A percentile compares a stretch with the other conserved stretches of the same genome.
Evolutionary conservation across 2,329 filamentous ascomycete genomes (phyloP).

Genomic region (Apiospora phragmitis): DNA sequence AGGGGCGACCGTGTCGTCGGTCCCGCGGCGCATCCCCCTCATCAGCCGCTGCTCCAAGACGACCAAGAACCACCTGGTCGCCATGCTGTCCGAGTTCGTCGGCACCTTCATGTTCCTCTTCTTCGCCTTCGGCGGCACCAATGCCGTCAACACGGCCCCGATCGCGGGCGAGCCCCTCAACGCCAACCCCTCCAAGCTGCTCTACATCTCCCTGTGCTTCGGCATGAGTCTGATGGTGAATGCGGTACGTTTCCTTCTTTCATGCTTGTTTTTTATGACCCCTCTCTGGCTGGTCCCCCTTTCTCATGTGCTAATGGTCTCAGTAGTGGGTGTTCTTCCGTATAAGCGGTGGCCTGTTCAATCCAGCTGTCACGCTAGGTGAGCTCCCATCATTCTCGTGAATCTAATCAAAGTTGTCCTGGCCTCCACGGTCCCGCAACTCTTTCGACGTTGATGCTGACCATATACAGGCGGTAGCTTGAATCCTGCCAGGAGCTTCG

Average conservation of each 20-base stretch:
- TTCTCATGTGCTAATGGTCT: neutral
- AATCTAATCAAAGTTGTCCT: too few relatives aligned
- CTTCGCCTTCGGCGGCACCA: constrained; percentile 7
- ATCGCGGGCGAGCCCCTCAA: neutral
- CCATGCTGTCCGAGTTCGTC: constrained; percentile 10
- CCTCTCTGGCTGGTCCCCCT: neutral
- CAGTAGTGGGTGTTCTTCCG: constrained; percentile 12
- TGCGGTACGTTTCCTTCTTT: neutral
- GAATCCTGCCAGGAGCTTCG: constrained; percentile 10
- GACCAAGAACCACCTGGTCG: constrained; percentile 6
- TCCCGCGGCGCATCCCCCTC: neutral
- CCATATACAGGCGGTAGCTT: neutral
- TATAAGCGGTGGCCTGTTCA: constrained; percentile 10
- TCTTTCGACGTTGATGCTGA: neutral
- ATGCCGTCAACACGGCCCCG: neutral
- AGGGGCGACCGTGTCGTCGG: neutral
- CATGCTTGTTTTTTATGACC: neutral
- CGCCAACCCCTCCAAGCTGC: constrained; percentile 11
- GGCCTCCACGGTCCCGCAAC: too few relatives aligned
- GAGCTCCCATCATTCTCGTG: too few relatives aligned
- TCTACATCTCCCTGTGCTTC: neutral
- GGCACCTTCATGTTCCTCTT: constrained; percentile 12
- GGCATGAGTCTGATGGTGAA: constrained; percentile 6
- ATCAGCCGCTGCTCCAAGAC: neutral
- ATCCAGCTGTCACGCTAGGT: constrained; percentile 9